Conservation (phyloP, 805 yeast species). For the Ogataea pini region DNA sequence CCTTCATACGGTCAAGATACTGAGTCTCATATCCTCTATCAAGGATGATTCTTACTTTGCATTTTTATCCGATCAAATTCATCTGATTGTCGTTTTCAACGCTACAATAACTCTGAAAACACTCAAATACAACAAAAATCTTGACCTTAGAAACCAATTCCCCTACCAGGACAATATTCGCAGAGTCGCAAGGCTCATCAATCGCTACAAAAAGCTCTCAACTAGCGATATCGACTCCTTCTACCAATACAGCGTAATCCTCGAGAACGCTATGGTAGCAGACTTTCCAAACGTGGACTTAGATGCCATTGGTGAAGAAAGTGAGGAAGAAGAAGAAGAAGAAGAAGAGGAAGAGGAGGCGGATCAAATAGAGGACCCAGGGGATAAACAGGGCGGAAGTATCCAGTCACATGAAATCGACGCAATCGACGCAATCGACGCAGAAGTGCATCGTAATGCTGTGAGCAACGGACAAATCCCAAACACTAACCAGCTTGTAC, state of each 20-base stretch:
- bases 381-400: constrained; percentile 3
- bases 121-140: constrained; percentile 13
- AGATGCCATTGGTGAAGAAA: constrained; percentile 1
- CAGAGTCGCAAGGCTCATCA: constrained; percentile 12
- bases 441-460: constrained; percentile 2
- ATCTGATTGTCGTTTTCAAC: constrained; percentile 49
- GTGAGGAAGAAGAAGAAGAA: not conserved
- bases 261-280: constrained; percentile 8
- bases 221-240: constrained; percentile 15
- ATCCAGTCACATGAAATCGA: not conserved
- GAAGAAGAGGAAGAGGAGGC: not conserved
- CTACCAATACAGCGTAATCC: constrained; percentile 8
- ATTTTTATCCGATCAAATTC: constrained; percentile 70
- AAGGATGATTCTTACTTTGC: constrained; percentile 58
- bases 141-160: constrained; percentile 5
- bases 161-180: constrained; percentile 9
- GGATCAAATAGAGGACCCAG: too few relatives aligned
- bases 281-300: constrained; percentile 12
- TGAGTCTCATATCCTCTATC: constrained; percentile 41
- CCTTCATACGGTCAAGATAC: constrained; percentile 42
- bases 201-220: constrained; percentile 20
- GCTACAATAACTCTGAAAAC: constrained; percentile 40
- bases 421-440: constrained; percentile 4
- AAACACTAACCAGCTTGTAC: not conserved
- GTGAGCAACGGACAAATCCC: not conserved